phyloP scores from a whole-genome alignment of 345 rosid species.

The Trapa incisa region DNA sequence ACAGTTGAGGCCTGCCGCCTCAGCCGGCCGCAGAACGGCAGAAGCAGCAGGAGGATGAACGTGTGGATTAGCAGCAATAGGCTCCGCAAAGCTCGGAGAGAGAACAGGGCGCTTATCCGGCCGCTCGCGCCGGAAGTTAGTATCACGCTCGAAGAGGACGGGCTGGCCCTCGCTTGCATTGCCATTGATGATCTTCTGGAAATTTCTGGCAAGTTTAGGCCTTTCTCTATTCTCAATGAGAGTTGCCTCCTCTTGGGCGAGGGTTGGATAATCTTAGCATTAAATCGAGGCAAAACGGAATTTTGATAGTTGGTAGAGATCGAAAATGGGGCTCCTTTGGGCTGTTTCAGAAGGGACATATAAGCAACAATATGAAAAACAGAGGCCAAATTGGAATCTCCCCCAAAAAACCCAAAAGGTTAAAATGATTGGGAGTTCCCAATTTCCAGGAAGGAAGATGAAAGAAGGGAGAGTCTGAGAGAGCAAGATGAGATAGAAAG shows the following conservation, averaged over 20 bases:
- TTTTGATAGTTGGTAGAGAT: background rate
- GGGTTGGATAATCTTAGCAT: background rate
- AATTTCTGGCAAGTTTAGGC: slow-evolving; percentile 1
- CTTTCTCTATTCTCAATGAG: background rate
- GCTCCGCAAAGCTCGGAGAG: slow-evolving; percentile 34
- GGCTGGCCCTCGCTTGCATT: slow-evolving; percentile 17
- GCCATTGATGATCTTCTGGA: slow-evolving; percentile 16
- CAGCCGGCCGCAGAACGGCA: slow-evolving; percentile 41
- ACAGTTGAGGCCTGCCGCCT: slow-evolving; percentile 5
- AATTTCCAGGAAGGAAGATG: too few relatives aligned
- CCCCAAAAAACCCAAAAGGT: background rate
- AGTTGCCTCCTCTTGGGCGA: slow-evolving; percentile 1
- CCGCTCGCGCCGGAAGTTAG: slow-evolving; percentile 86
- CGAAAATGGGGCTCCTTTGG: slow-evolving; percentile 2
- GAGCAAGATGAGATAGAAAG: too few relatives aligned
- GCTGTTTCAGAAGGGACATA: slow-evolving; percentile 1
- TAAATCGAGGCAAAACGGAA: background rate
- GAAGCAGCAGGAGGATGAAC: slow-evolving; percentile 33
- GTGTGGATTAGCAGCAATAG: slow-evolving; percentile 31
- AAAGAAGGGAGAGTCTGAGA: too few relatives aligned
- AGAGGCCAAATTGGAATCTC: background rate
- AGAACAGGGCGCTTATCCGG: slow-evolving; percentile 53
- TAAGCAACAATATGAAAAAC: background rate
- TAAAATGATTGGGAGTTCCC: background rate
- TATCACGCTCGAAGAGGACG: slow-evolving; percentile 33